Percentiles rank a stretch among this genome's conserved stretches.
Conservation (phyloP, 1,284 basidiomycete genomes). For the Meripilus lineatus region DNA sequence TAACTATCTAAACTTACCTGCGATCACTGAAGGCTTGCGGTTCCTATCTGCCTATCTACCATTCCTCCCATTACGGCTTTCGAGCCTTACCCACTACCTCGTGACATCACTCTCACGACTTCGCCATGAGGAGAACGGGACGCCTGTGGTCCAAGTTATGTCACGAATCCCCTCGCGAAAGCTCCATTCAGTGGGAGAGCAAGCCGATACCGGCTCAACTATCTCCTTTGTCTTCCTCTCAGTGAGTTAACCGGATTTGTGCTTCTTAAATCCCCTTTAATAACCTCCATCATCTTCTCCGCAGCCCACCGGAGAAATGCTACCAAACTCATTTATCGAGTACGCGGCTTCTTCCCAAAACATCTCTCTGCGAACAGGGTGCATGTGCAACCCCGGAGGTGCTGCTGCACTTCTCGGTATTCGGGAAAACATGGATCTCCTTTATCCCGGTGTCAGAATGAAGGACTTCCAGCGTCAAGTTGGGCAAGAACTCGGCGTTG, state of each 20-base stretch:
- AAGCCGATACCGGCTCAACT: slow-evolving; percentile 61
- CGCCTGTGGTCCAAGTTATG: slow-evolving; percentile 60
- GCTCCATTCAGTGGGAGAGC: slow-evolving; percentile 56
- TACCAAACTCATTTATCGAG: slow-evolving; percentile 69
- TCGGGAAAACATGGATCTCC: slow-evolving; percentile 57
- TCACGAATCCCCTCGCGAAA: slow-evolving; percentile 47
- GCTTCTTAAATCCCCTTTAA: slow-evolving; percentile 4
- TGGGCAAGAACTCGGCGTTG: slow-evolving; percentile 67
- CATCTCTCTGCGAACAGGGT: slow-evolving; percentile 76
- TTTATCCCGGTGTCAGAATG: slow-evolving; percentile 56
- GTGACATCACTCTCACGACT: slow-evolving; percentile 48
- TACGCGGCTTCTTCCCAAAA: slow-evolving; percentile 56
- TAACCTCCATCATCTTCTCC: slow-evolving; percentile 8
- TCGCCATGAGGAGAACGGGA: slow-evolving; percentile 51
- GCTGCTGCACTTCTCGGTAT: slow-evolving; percentile 67
- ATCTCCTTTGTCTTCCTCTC: slow-evolving; percentile 60
- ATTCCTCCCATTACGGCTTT: slow-evolving; percentile 68
- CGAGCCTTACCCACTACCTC: slow-evolving; percentile 52
- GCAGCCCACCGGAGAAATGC: slow-evolving; percentile 58
- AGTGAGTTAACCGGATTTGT: slow-evolving; percentile 36
- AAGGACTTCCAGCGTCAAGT: slow-evolving; percentile 56
- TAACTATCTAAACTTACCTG: slow-evolving; percentile 71
- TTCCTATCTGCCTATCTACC: slow-evolving; percentile 74
- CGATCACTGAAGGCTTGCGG: slow-evolving; percentile 69
- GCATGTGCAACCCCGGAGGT: slow-evolving; percentile 82